phyloP scores from a whole-genome alignment of 768 basidiomycete genomes.

The Pisolithus orientalis region DNA sequence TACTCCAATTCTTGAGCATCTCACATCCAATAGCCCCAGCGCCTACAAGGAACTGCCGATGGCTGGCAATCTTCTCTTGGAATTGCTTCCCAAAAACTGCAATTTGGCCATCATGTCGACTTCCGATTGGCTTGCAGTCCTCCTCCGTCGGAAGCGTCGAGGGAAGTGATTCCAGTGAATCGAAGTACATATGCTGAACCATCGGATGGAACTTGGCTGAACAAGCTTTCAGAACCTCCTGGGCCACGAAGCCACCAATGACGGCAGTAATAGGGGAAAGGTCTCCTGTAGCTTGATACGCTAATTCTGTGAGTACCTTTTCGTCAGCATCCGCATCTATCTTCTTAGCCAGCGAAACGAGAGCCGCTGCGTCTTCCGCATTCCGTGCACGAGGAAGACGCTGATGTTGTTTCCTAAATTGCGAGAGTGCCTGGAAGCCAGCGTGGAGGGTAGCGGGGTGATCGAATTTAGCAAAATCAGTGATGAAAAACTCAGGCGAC shows the following conservation, averaged over 20 bases:
- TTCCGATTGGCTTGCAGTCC: slow-evolving; percentile 75
- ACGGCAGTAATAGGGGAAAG: slow-evolving; percentile 88
- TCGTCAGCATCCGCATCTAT: slow-evolving; percentile 73
- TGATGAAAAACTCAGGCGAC: slow-evolving; percentile 83
- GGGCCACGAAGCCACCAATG: slow-evolving; percentile 95
- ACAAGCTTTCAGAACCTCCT: slow-evolving; percentile 94
- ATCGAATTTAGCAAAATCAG: slow-evolving; percentile 97
- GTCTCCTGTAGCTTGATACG: slow-evolving; percentile 90
- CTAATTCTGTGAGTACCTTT: slow-evolving; percentile 73
- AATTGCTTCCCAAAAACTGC: slow-evolving; percentile 92
- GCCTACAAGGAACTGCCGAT: slow-evolving; percentile 94
- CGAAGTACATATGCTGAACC: slow-evolving; percentile 93
- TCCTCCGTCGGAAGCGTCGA: slow-evolving; percentile 64
- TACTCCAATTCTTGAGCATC: slow-evolving; percentile 99
- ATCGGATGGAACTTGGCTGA: slow-evolving; percentile 98
- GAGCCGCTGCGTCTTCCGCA: slow-evolving; percentile 61
- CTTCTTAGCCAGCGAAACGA: slow-evolving; percentile 77
- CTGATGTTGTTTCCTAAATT: slow-evolving; percentile 58
- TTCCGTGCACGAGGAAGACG: slow-evolving; percentile 81
- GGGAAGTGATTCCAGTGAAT: slow-evolving; percentile 94
- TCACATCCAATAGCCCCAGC: slow-evolving; percentile 99
- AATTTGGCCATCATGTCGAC: slow-evolving; percentile 91
- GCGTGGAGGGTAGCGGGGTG: slow-evolving; percentile 85
- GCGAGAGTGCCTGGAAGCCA: slow-evolving; percentile 90
- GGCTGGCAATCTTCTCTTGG: slow-evolving; percentile 85